Evolutionary conservation across 768 basidiomycete genomes (phyloP).

Genomic region (Tulasnella sp.): DNA sequence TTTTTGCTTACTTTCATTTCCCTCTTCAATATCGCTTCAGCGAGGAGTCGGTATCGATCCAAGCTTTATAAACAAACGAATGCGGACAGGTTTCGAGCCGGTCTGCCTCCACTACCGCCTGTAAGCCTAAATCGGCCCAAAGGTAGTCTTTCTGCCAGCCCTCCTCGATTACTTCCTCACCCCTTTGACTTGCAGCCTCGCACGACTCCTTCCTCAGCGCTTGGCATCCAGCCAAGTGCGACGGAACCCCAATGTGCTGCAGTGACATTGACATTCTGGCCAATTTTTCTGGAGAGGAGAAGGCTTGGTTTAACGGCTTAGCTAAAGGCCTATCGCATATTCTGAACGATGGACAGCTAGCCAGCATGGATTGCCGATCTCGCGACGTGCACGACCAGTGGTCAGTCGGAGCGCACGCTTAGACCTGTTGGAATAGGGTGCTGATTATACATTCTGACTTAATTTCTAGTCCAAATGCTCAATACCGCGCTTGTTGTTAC

Average conservation of each 20-base stretch:
- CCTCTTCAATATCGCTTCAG: not conserved
- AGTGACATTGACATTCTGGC: not conserved
- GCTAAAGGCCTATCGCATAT: not conserved
- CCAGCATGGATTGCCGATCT: not conserved
- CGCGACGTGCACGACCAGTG: not conserved
- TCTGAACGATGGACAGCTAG: not conserved
- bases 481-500: not conserved
- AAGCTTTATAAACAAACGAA: not conserved
- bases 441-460: not conserved
- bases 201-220: not conserved
- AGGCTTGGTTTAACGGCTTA: not conserved
- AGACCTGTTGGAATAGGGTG: no score
- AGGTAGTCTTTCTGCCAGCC: not conserved
- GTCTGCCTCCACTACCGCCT: not conserved
- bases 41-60: not conserved
- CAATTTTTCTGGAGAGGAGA: not conserved
- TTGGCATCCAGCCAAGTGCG: not conserved
- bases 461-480: not conserved
- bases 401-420: no score
- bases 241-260: not conserved
- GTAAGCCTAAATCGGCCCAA: not conserved
- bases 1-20: not conserved
- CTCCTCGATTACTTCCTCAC: not conserved
- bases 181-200: not conserved
- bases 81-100: not conserved